phyloP scores from a whole-genome alignment of 257 asterid species.

The Leptodermis oblonga region DNA sequence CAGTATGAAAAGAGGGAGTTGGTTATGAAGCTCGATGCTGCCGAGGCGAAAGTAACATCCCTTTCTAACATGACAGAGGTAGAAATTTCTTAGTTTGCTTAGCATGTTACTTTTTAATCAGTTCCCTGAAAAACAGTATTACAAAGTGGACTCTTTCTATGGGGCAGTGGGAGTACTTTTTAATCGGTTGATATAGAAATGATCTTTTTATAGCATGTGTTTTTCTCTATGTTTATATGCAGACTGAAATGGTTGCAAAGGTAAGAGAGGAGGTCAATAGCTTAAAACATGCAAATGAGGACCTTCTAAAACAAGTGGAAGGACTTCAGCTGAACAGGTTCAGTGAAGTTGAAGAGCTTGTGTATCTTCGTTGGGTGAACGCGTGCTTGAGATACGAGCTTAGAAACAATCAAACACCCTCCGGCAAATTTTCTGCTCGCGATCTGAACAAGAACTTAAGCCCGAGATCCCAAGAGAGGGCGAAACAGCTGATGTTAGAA shows the following conservation, averaged over 20 bases:
- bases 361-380: conserved; percentile 97
- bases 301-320: conserved; percentile 87
- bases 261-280: conserved; percentile 69
- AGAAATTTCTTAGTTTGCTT: neutral
- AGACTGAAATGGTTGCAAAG: conserved; percentile 83
- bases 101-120: neutral
- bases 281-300: conserved; percentile 72
- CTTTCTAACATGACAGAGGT: conserved; percentile 95
- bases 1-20: conserved; percentile 90
- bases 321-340: conserved; percentile 96
- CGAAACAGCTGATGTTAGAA: conserved; percentile 83
- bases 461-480: conserved; percentile 84
- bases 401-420: conserved; percentile 69
- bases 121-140: too few species aligned
- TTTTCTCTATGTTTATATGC: conserved; percentile 24
- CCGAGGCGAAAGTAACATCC: conserved; percentile 58
- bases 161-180: too few species aligned
- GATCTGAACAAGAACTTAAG: conserved; percentile 77
- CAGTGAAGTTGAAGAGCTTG: conserved; percentile 96
- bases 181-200: too few species aligned
- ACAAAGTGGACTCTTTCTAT: too few species aligned
- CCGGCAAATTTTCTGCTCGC: conserved; percentile 79
- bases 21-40: conserved; percentile 62
- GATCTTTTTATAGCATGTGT: neutral
- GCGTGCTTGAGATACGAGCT: conserved; percentile 91